Conservation (phyloP, 441 rosid species). For the Eruca vesicaria region DNA sequence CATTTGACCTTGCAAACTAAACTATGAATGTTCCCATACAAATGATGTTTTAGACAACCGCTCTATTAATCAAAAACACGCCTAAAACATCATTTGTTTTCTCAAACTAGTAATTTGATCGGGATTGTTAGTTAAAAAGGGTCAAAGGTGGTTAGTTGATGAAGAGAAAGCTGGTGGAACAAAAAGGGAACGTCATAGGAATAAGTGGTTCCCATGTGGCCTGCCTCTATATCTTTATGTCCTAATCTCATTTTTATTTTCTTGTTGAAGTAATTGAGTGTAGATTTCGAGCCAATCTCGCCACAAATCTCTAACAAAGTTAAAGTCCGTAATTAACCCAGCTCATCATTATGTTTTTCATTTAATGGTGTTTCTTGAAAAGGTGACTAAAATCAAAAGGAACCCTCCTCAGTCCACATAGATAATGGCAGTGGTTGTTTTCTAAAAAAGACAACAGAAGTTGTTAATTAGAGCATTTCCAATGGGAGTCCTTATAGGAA, state of each 20-base stretch:
- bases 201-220: conserved; percentile 15
- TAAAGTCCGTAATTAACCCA: background rate
- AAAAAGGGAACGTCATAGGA: background rate
- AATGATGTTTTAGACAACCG: background rate
- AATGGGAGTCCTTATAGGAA: too few species aligned
- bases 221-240: background rate
- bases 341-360: conserved; percentile 7
- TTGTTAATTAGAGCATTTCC: too few species aligned
- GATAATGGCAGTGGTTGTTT: conserved; percentile 10
- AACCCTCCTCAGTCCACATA: conserved; percentile 1
- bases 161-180: background rate
- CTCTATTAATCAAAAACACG: background rate
- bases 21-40: background rate
- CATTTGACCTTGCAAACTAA: background rate
- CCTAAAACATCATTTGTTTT: background rate
- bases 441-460: conserved; percentile 16
- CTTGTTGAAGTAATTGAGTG: background rate
- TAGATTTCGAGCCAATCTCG: conserved; percentile 30
- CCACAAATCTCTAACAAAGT: conserved; percentile 29
- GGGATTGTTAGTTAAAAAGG: background rate
- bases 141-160: background rate
- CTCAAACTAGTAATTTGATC: background rate
- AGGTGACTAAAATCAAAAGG: conserved; percentile 23
- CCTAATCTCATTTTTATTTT: background rate
- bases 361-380: background rate